These are phyloP conservation scores for Dipteronia dyeriana DNA, from an alignment of 345 rosid genomes.

Conservation along the genomic window DNA sequence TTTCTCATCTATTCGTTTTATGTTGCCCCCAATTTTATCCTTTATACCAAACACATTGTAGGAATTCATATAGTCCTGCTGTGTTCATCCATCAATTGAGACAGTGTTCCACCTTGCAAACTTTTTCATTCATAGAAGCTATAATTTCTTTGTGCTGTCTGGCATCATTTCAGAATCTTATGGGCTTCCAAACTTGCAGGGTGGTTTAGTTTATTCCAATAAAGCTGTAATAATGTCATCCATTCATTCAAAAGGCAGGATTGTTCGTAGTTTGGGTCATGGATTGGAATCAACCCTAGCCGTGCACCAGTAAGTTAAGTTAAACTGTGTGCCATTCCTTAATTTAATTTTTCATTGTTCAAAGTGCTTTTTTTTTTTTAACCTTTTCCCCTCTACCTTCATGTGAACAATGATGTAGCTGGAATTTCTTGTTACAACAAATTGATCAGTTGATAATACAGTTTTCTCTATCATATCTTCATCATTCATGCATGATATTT, in stretches of 20 bases:
- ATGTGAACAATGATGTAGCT: slow-evolving; percentile 15
- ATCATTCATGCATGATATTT: not conserved
- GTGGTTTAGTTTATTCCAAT: slow-evolving; percentile 81
- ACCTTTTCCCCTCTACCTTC: not conserved
- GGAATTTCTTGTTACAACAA: not conserved
- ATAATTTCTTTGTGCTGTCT: not conserved
- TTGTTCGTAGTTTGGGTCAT: slow-evolving; percentile 43
- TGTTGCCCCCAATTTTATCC: not conserved
- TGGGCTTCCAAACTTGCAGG: slow-evolving; percentile 46
- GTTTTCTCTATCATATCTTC: not conserved
- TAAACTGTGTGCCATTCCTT: slow-evolving; percentile 16
- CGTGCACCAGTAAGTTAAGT: slow-evolving; percentile 58
- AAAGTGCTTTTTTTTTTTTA: not conserved
- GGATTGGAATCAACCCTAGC: slow-evolving; percentile 63
- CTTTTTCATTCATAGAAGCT: slow-evolving; percentile 3
- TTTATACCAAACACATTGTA: not conserved
- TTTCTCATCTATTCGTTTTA: not conserved
- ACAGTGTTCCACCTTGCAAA: not conserved
- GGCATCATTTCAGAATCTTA: slow-evolving; percentile 9
- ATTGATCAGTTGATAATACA: slow-evolving; percentile 1
- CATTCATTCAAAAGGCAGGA: slow-evolving; percentile 49
- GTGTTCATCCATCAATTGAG: not conserved
- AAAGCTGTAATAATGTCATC: slow-evolving; percentile 62
- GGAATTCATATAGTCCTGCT: not conserved
- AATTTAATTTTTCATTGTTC: not conserved